These are phyloP conservation scores for Hyphopichia pseudoburtonii DNA, from an alignment of 1,139 yeast genomes.

Conservation along the genomic window DNA sequence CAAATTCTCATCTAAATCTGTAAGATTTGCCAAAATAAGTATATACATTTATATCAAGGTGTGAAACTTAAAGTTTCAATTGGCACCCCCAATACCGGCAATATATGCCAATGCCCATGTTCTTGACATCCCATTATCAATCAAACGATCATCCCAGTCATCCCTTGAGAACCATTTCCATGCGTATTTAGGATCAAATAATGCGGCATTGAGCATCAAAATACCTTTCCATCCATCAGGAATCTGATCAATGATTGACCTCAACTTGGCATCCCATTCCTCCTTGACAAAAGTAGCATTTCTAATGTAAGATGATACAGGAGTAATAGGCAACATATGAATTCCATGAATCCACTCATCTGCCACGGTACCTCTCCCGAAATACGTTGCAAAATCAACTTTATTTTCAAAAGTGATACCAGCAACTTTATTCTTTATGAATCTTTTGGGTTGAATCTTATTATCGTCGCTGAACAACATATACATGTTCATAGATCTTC, in stretches of 20 bases:
- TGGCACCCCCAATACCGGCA: conserved; percentile 36
- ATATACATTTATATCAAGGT: neutral
- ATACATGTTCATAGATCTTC: conserved; percentile 42
- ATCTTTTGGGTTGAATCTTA: conserved; percentile 34
- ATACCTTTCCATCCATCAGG: conserved; percentile 51
- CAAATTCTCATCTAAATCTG: no score
- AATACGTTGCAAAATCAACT: conserved; percentile 44
- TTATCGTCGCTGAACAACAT: conserved; percentile 43
- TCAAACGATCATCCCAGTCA: conserved; percentile 38
- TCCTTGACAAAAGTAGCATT: conserved; percentile 35
- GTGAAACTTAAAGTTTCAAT: neutral
- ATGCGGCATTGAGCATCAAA: conserved; percentile 39
- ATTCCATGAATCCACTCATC: conserved; percentile 51
- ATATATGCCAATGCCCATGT: conserved; percentile 47
- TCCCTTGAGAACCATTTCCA: conserved; percentile 41
- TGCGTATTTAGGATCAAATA: conserved; percentile 34
- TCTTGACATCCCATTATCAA: conserved; percentile 47
- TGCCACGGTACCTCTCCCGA: conserved; percentile 43
- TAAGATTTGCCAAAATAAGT: no score
- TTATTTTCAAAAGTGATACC: conserved; percentile 49
- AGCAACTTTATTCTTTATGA: conserved; percentile 42
- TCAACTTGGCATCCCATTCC: conserved; percentile 44
- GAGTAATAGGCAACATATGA: conserved; percentile 49
- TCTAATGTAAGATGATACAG: conserved; percentile 41
- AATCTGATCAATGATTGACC: conserved; percentile 29